Evolutionary conservation across 495 filamentous ascomycete genomes (phyloP), one percentile per base, ranked within the genome.

Genomic region (Parathielavia appendiculata): DNA sequence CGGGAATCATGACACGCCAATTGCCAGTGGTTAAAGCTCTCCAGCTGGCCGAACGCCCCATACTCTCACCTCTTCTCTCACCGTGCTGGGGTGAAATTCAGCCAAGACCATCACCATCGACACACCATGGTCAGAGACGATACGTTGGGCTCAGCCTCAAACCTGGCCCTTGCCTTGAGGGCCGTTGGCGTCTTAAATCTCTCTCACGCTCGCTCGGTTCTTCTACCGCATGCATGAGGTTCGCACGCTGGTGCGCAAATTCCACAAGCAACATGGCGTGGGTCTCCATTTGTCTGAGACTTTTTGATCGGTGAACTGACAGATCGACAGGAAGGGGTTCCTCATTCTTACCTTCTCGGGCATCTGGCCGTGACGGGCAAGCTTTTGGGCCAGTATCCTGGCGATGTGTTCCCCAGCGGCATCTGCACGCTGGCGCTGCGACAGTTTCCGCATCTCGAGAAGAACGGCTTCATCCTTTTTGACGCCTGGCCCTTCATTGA

Each of bases 401-500:
- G 48, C 38, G 69, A 71, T 32, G 43, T 58, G 5, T n/a, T 56
- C 19, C 62, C 65, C n/a, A 57, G 62, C 5, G 62, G 50, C 57
- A 39, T 64, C 14, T 57, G 63, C 20, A 41, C 46, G n/a, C 22
- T 66, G 16, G 14, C 72, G 20, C 41, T 45, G 30, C 48, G 55
- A 43, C 47, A 63, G 54, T 70, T 62, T 50, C 68, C 70, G 4
- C 68, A 70, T 2, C 45, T 71, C 19, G 54, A 57, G 2, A 51
- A 50, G 5, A 14, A 63, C 23, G 65, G 69, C 19, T 48, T 75
- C 12, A 45, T 75, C 56, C 77, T 79, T 59, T 10, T 80, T n/a
- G 77, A 80, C 54, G 51, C 60, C 4, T 81, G 76, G 76, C 78
- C 77, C 10, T 64, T 77, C 11, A 56, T 55, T 17, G 52, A 58